Evolutionary conservation across 306 rosid species (phyloP).

Genomic region (Dryas alaskensis): DNA sequence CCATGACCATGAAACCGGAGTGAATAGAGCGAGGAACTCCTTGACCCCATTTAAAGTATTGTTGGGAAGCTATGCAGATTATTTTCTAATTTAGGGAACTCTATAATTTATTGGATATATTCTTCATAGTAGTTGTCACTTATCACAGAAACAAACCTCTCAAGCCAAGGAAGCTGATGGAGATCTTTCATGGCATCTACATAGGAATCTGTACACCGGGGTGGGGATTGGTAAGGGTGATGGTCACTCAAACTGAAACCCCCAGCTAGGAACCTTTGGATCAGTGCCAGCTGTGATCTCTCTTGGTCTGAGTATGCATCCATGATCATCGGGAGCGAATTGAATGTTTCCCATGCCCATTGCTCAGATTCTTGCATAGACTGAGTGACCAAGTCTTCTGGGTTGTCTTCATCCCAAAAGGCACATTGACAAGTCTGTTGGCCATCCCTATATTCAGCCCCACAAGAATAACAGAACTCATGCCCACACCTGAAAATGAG

Average conservation of each 20-base stretch:
- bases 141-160: slow-evolving; percentile 90
- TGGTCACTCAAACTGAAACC: slow-evolving; percentile 86
- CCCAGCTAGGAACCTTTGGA: slow-evolving; percentile 82
- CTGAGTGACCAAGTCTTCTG: slow-evolving; percentile 54
- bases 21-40: slow-evolving; percentile 49
- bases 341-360: slow-evolving; percentile 96
- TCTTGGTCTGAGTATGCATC: slow-evolving; percentile 96
- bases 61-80: slow-evolving; percentile 30
- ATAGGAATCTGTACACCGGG: slow-evolving; percentile 73
- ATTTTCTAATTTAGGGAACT: slow-evolving; percentile 30
- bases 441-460: slow-evolving; percentile 60
- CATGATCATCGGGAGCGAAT: slow-evolving; percentile 72
- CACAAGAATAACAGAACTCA: slow-evolving; percentile 89
- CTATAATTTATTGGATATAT: slow-evolving; percentile 56
- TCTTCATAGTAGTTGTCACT: slow-evolving; percentile 89
- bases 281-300: slow-evolving; percentile 73
- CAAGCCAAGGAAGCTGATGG: slow-evolving; percentile 97
- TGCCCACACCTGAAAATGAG: slow-evolving; percentile 71
- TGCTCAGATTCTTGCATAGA: slow-evolving; percentile 95
- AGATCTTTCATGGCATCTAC: slow-evolving; percentile 87
- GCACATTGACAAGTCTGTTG: slow-evolving; percentile 84
- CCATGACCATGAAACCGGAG: slow-evolving; percentile 21
- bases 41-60: slow-evolving; percentile 31
- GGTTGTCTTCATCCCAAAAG: slow-evolving; percentile 71
- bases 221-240: slow-evolving; percentile 83